phyloP scores from a whole-genome alignment of 257 asterid genomes.

The Hygrophila difformis region DNA sequence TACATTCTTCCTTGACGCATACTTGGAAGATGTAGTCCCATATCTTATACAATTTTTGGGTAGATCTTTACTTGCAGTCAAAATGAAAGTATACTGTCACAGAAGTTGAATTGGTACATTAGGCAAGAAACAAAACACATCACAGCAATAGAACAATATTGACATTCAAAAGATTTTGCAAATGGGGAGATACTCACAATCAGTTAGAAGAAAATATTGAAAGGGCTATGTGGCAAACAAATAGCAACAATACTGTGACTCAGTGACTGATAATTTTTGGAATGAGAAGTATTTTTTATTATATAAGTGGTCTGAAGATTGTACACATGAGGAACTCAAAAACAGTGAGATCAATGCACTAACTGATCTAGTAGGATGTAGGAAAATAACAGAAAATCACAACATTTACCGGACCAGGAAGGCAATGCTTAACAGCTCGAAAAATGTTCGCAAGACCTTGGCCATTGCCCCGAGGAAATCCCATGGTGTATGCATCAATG shows the following conservation, averaged over 20 bases:
- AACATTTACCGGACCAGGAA: constrained; percentile 83
- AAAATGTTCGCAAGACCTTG: constrained; percentile 60
- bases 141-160: no score
- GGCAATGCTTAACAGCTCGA: constrained; percentile 76
- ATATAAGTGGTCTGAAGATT: no score
- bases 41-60: constrained; percentile 70
- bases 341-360: not conserved
- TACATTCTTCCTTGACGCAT: constrained; percentile 59
- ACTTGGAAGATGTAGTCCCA: constrained; percentile 73
- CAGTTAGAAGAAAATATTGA: not conserved
- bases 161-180: no score
- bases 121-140: not conserved
- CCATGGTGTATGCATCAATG: constrained; percentile 85
- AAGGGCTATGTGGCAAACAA: not conserved
- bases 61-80: constrained; percentile 79
- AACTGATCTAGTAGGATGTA: not conserved
- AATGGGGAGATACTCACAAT: no score
- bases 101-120: constrained; percentile 11
- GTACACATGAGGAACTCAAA: not conserved
- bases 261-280: no score
- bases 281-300: no score
- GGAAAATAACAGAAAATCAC: not conserved
- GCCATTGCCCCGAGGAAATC: constrained; percentile 76
- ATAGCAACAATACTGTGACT: not conserved
- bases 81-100: constrained; percentile 81